Evolutionary conservation across 73 alveolate genomes (phyloP), one percentile per base, ranked within the genome.

Genomic region (Paramecium pentaurelia): DNA sequence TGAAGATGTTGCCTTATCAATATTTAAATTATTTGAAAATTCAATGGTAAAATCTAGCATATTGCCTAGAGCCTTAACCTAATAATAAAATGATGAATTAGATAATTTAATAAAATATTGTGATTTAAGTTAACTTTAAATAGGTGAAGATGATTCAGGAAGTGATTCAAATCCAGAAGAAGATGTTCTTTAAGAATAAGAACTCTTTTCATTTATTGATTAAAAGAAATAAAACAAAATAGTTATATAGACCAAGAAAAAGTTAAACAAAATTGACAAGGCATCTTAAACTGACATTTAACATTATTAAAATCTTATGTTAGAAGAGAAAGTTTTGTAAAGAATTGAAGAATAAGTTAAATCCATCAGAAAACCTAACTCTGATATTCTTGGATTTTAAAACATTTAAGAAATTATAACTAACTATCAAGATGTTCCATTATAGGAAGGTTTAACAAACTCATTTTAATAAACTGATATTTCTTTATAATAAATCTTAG

Each of bases 101-200:
- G 88, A 75, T 42, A 75, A 75, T 4, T 14, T 75, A 1, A 22
- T 75, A 5, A 37, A 38, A 75, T 8, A 36, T 30, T 75, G 88
- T 75, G 60, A 75, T 75, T 14, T 75, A 2, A 75, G 68, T 14
- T 14, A 38, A 75, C 38, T 38, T 5, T 11, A 36, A 8, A 75
- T 38, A 14, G 60, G 60, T 10, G 58, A 38, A 14, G 70, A 75
- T 75, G 88, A 75, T 42, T 75, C 88, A 36, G 88, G 42, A 75
- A 75, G 88, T 75, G 88, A 75, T 75, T 75, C 88, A 1, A 75
- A 38, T 10, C 88, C 88, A 18, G 88, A 75, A 5, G 88, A 75
- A n/a, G 88, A 75, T 37, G n/a, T 38, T 1, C 68, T 75, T 6
- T n/a, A 14, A 12, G 88, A 75, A 42, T 38, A 1, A 14, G 88